Conservation (phyloP, 805 yeast genomes). For the Ogataea salicorniae region DNA sequence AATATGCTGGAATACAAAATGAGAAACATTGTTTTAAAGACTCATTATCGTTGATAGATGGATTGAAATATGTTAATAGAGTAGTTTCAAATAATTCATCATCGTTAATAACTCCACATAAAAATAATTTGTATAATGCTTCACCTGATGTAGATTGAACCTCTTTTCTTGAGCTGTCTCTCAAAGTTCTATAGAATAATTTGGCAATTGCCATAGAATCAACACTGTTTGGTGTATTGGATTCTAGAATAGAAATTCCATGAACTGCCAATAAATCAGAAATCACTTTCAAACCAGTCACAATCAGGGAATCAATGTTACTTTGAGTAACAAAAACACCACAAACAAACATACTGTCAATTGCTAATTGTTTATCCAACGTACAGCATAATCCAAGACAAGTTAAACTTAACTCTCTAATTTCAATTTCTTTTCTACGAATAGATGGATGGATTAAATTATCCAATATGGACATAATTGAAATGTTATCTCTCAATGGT, state of each 20-base stretch:
- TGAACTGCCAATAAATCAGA: constrained; percentile 75
- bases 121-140: constrained; percentile 74
- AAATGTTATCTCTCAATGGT: constrained; percentile 58
- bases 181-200: constrained; percentile 61
- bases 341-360: constrained; percentile 53
- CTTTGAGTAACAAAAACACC: constrained; percentile 58
- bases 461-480: constrained; percentile 64
- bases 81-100: constrained; percentile 68
- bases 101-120: constrained; percentile 71
- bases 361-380: constrained; percentile 61
- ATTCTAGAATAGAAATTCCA: constrained; percentile 64
- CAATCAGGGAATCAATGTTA: constrained; percentile 58
- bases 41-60: constrained; percentile 55
- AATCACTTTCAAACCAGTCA: constrained; percentile 61
- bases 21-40: constrained; percentile 73
- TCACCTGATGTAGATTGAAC: constrained; percentile 81
- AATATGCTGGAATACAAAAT: constrained; percentile 84
- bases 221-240: constrained; percentile 46
- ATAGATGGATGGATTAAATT: constrained; percentile 79
- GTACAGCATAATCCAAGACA: constrained; percentile 80
- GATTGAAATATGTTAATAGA: constrained; percentile 70
- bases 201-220: constrained; percentile 64
- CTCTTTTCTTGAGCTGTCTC: constrained; percentile 50
- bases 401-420: constrained; percentile 60
- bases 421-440: constrained; percentile 47